A percentile compares a stretch with the other conserved stretches of the same genome.
These are phyloP conservation scores for Kwoniella mangroviensis DNA, from an alignment of 768 basidiomycete species.

Conservation along the genomic window DNA sequence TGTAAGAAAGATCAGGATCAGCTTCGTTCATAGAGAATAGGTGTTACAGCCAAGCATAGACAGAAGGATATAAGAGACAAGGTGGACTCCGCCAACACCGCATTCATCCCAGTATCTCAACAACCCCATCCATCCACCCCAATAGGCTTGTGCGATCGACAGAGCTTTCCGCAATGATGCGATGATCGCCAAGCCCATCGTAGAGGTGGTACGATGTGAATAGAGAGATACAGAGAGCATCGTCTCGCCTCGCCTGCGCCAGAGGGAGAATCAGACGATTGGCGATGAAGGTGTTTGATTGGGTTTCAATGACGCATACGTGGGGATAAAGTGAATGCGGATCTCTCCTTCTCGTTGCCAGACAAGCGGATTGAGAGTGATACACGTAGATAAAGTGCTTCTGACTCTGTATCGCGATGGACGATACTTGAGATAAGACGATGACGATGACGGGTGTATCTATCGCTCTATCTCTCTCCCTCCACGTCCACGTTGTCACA, in stretches of 20 bases:
- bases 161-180: neutral
- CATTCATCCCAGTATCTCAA: neutral
- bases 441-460: neutral
- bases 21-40: constrained; percentile 3
- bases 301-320: neutral
- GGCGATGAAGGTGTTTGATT: neutral
- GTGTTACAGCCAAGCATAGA: neutral
- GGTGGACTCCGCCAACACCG: neutral
- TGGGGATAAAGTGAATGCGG: no score
- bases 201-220: neutral
- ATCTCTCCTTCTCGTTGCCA: no score
- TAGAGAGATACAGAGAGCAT: neutral
- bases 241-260: constrained; percentile 9
- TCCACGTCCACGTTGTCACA: neutral
- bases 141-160: neutral
- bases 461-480: neutral
- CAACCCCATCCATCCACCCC: neutral
- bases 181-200: neutral
- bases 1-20: constrained; percentile 16
- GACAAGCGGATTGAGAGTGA: no score
- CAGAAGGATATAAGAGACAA: neutral
- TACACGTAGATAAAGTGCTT: no score
- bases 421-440: neutral
- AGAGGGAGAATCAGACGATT: neutral
- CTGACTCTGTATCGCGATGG: neutral